Base-by-base conservation (phyloP, 148 eudicot species). In the Silene latifolia region DNA sequence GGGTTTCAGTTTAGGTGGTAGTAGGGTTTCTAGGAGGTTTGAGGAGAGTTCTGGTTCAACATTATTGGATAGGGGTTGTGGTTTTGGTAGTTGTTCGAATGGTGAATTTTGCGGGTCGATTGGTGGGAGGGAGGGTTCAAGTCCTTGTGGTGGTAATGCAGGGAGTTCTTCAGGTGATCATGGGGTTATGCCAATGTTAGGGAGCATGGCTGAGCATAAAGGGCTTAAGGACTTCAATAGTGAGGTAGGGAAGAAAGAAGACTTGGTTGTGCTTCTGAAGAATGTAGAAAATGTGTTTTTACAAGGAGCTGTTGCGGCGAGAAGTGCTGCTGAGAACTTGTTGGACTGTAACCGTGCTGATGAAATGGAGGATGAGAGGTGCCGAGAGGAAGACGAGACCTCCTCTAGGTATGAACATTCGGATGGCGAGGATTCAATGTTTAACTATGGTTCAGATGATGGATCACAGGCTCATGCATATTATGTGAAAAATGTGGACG, bases 381-480 rank as follows among this genome's bases (percentile, higher is more conserved):
- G 83, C 66, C 84, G 74, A 18, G 89, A 90, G 74, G 84, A 78
- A 74, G 90, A 80, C 71, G 87, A 88, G 24, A 66, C 80, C 29
- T 92, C 87, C 62, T 89, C 92, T 10, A 82, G 88, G 84, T 74
- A 76, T 86, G 97, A 87, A 58, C 92, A 88, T 76, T 95, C 97
- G 6, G 98, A 95, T 57, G 96, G 91, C 32, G 98, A 92, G 66
- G 98, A 89, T 79, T 92, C 97, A 0, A 90, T 90, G 96, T 92
- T 83, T 64, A 90, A 91, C 69, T 83, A 78, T 79, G 92, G 85
- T 68, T 83, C 91, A 27, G 90, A 86, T 82, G 89, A 85, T 78
- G 97, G 84, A 71, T 81, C 81, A 75, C 85, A 72, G 76, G 69
- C 76, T 73, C 76, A 25, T 82, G 72, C 72, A 15, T 80, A 80